Conservation (phyloP, 257 asterid genomes). For the Nicotiana noctiflora region DNA sequence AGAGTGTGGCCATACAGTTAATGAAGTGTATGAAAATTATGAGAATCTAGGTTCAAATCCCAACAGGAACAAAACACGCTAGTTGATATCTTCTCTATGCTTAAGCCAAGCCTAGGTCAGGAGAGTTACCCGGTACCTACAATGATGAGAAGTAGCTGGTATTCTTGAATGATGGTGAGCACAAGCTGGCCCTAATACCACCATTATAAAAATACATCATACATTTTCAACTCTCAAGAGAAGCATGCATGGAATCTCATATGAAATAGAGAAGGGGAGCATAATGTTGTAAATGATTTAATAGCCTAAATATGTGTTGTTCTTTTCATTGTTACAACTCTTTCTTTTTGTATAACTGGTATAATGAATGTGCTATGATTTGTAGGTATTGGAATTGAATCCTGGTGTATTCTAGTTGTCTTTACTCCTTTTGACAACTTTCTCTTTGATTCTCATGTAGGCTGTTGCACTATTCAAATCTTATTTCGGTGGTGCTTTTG, state of each 20-base stretch:
- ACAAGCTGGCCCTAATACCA: not conserved
- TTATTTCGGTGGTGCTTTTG: slow-evolving; percentile 96
- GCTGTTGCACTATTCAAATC: slow-evolving; percentile 93
- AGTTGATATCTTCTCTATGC: not conserved
- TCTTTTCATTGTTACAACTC: not conserved
- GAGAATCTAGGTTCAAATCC: not conserved
- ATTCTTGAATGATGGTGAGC: not conserved
- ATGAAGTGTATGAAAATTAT: not conserved
- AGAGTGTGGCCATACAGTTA: not conserved
- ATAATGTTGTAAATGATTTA: not conserved
- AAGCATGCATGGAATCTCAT: not conserved
- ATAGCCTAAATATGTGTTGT: not conserved
- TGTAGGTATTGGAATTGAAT: not conserved
- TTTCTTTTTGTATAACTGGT: not conserved
- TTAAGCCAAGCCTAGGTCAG: not conserved
- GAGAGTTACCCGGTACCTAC: not conserved
- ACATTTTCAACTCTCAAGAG: slow-evolving; percentile 1
- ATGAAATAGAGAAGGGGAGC: not conserved
- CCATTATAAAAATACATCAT: not conserved
- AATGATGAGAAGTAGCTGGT: not conserved
- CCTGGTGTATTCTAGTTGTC: not conserved
- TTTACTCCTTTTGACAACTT: not conserved
- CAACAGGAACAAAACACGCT: not conserved
- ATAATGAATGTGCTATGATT: not conserved
- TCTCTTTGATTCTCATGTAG: slow-evolving; percentile 40